Conservation (phyloP, 1,284 basidiomycete species). For the Coriolopsis trogii region DNA sequence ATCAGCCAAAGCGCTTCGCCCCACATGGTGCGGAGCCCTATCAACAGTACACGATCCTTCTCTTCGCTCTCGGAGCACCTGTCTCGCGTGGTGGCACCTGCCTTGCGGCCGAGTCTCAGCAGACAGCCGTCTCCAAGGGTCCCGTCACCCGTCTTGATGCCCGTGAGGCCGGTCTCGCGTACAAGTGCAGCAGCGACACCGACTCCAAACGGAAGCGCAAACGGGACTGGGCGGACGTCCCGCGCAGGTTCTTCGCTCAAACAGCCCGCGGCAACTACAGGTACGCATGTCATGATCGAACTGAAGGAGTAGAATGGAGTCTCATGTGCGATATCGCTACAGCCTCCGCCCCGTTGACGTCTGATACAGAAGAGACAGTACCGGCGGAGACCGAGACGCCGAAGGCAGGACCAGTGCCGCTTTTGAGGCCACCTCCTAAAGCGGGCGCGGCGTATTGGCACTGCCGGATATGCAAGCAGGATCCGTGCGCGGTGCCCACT, state of each 20-base stretch:
- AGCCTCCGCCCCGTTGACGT: slow-evolving; percentile 1
- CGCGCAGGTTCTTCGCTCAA: slow-evolving; percentile 5
- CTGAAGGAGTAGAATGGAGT: background rate
- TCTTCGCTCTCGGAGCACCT: slow-evolving; percentile 13
- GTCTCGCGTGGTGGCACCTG: slow-evolving; percentile 1
- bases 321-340: background rate
- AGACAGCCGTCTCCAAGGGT: slow-evolving; percentile 12
- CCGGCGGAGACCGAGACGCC: slow-evolving; percentile 4
- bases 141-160: slow-evolving; percentile 8
- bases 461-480: slow-evolving; percentile 33
- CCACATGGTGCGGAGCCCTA: slow-evolving; percentile 1
- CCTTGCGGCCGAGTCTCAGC: slow-evolving; percentile 5
- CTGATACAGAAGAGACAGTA: slow-evolving; percentile 17
- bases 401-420: slow-evolving; percentile 4
- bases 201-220: too few relatives aligned
- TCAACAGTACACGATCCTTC: slow-evolving; percentile 5
- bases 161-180: slow-evolving; percentile 5
- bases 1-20: slow-evolving; percentile 7
- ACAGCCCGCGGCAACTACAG: slow-evolving; percentile 10
- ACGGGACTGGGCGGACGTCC: too few relatives aligned
- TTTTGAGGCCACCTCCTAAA: background rate
- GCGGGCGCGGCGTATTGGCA: slow-evolving; percentile 25
- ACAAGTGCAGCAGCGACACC: background rate
- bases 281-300: background rate
- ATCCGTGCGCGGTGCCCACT: slow-evolving; percentile 31